phyloP scores from a whole-genome alignment of 2,329 filamentous ascomycete species.

The Immersiporthe knoxdaviesiana region DNA sequence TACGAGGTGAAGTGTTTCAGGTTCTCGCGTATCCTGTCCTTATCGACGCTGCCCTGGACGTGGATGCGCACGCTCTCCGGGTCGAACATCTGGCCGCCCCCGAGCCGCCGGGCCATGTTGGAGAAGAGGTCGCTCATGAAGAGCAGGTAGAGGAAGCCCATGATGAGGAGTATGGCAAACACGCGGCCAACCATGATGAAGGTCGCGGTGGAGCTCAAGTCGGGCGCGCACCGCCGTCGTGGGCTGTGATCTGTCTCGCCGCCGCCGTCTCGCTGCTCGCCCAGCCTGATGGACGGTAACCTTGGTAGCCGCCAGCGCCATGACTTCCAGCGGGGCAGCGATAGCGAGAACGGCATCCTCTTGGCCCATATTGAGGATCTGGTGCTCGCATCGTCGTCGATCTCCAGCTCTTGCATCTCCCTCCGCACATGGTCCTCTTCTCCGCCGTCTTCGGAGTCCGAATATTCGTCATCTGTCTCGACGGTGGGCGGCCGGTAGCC shows the following conservation, averaged over 20 bases:
- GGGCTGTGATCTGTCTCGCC: conserved; percentile 32
- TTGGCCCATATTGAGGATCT: conserved; percentile 57
- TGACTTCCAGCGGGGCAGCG: conserved; percentile 58
- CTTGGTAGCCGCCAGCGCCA: conserved; percentile 57
- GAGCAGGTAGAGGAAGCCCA: conserved; percentile 79
- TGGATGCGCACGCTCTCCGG: conserved; percentile 79
- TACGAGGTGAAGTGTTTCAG: conserved; percentile 79
- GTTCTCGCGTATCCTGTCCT: conserved; percentile 70
- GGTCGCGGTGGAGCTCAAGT: conserved; percentile 47
- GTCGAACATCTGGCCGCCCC: conserved; percentile 74
- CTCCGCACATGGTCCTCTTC: conserved; percentile 71
- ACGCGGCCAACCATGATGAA: conserved; percentile 72
- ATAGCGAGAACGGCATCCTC: conserved; percentile 56
- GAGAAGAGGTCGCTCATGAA: conserved; percentile 85
- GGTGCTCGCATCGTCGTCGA: conserved; percentile 45
- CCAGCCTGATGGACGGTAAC: conserved; percentile 50
- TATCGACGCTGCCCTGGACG: conserved; percentile 74
- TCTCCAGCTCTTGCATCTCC: conserved; percentile 88
- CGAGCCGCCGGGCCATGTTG: conserved; percentile 63
- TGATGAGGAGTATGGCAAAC: conserved; percentile 73
- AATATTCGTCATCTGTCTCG: conserved; percentile 72
- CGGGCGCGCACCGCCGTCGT: conserved; percentile 38
- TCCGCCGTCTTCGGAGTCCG: conserved; percentile 48
- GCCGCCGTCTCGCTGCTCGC: conserved; percentile 30
- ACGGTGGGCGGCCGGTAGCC: conserved; percentile 83